A percentile compares a stretch with the other conserved stretches of the same genome.
phyloP scores from a whole-genome alignment of 148 eudicot genomes.

The Rhododendron henanense region DNA sequence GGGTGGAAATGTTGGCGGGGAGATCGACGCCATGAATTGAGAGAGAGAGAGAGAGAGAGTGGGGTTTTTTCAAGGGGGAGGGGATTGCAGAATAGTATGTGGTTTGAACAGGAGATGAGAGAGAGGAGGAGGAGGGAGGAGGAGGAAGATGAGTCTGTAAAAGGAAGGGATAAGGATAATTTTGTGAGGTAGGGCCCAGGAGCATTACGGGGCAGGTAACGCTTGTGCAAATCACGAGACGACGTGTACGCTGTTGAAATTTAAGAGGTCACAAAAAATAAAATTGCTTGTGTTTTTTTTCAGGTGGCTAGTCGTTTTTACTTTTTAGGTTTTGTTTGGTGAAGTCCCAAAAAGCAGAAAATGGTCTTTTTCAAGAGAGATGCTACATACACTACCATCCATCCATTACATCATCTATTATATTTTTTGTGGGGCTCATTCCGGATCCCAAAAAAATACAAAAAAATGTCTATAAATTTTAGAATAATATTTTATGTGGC shows the following conservation, averaged over 20 bases:
- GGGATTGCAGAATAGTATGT: background rate
- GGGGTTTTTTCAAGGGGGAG: background rate
- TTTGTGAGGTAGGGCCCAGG: background rate
- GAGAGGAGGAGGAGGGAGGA: background rate
- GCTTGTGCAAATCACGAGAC: background rate
- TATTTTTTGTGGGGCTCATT: too few species aligned
- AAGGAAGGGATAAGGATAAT: background rate
- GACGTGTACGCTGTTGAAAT: background rate
- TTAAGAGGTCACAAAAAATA: background rate
- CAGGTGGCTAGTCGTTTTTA: too few species aligned
- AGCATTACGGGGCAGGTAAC: background rate
- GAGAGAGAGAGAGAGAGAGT: background rate
- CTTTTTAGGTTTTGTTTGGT: too few species aligned
- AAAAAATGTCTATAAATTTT: too few species aligned
- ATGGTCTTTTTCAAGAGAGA: too few species aligned
- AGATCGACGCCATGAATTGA: slow-evolving; percentile 52
- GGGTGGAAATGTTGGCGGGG: slow-evolving; percentile 47
- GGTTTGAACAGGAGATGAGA: background rate
- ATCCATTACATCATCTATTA: too few species aligned
- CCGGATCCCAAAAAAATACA: too few species aligned
- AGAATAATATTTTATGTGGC: too few species aligned
- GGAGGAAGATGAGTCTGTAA: background rate
- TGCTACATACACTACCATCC: too few species aligned
- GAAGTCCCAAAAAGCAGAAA: too few species aligned
- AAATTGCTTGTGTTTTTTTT: background rate